Base-by-base conservation (phyloP, 306 rosid species). In the Glycyrrhiza uralensis region DNA sequence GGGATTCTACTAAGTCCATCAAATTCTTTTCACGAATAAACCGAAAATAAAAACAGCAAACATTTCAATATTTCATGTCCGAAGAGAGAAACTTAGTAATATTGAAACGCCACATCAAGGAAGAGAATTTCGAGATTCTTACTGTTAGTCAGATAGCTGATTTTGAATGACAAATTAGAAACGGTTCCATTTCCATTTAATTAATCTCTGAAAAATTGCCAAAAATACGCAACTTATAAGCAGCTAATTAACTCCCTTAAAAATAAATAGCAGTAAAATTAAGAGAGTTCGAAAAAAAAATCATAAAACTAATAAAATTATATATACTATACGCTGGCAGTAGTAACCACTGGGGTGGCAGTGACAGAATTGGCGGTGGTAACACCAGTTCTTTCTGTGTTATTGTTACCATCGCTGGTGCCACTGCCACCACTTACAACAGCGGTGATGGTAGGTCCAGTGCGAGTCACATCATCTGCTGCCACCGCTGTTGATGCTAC, bases 271-370 rank as follows among this genome's bases (percentile, higher is more conserved):
- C 5, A 47, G 6, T 17, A 57, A 28, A 23, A 47, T 20, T 24
- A n/a, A 15, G 23, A 7, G 14, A 61, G n/a, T n/a, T n/a, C n/a
- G n/a, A 0, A 3, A 19, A 6, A 33, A 39, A 57, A 30, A 70
- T 28, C 22, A 38, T 7, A 12, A 60, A 12, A 18, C 59, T 46
- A n/a, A n/a, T 6, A 64, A 59, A 80, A 79, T 75, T 58, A 81
- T 64, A 76, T 45, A 63, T 49, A 41, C 87, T 86, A 90, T 80
- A 81, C 85, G 66, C 80, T 57, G 82, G 55, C 44, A 6, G 41
- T 10, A 18, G 60, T 47, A 54, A 75, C 32, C 32, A 4, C 66
- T 51, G 0, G 88, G 59, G 85, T 13, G 36, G 85, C 59, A 4
- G 76, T 6, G 32, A 35, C 5, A 0, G 20, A 3, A 30, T 11